A percentile compares a stretch with the other conserved stretches of the same genome.
Conservation (phyloP, 2,329 filamentous ascomycete genomes). For the Fusarium nygamai region DNA sequence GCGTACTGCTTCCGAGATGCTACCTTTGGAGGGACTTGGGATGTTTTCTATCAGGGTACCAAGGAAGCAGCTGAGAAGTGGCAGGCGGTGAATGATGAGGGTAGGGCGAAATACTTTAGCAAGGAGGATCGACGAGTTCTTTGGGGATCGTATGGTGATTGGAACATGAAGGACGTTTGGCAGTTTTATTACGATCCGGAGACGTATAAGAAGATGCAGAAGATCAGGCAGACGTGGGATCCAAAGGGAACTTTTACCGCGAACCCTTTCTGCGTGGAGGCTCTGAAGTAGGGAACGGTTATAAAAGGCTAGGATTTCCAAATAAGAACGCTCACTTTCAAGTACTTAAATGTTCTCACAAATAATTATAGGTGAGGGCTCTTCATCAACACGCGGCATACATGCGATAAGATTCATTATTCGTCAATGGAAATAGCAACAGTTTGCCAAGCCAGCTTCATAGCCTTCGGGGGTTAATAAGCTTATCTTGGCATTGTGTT, state of each 20-base stretch:
- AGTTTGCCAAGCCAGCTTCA: background rate
- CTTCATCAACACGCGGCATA: too few species aligned
- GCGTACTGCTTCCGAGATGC: slow-evolving; percentile 59
- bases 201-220: slow-evolving; percentile 47
- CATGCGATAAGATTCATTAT: background rate
- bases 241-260: slow-evolving; percentile 50
- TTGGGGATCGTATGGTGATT: slow-evolving; percentile 52
- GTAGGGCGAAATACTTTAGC: slow-evolving; percentile 47
- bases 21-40: slow-evolving; percentile 38
- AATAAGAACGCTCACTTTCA: accelerated
- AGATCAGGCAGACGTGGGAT: slow-evolving; percentile 45
- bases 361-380: too few species aligned
- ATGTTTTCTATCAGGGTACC: background rate
- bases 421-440: too few species aligned
- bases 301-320: background rate
- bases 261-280: slow-evolving; percentile 44
- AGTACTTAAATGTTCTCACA: too few species aligned
- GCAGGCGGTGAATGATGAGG: slow-evolving; percentile 54
- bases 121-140: slow-evolving; percentile 50
- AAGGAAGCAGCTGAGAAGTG: slow-evolving; percentile 42
- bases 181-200: slow-evolving; percentile 44
- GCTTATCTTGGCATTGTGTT: background rate
- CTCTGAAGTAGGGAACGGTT: background rate
- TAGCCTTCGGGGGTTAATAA: background rate
- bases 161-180: slow-evolving; percentile 45